These are phyloP conservation scores for Suhomyces atakaporum DNA, from an alignment of 1,139 yeast species.

Conservation along the genomic window DNA sequence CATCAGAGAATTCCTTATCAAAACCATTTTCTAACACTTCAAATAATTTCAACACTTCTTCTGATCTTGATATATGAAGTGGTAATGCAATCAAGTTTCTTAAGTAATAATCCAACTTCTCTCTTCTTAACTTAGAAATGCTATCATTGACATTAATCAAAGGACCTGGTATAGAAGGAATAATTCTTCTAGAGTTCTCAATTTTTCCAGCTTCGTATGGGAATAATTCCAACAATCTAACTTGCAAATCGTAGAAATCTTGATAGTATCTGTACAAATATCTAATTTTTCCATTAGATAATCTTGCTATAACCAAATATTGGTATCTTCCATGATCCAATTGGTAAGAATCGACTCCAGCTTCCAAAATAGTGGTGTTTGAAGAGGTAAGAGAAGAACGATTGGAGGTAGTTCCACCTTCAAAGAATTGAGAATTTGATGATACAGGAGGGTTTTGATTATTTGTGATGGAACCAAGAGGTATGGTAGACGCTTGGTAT, in stretches of 20 bases:
- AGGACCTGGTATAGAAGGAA: slow-evolving; percentile 97
- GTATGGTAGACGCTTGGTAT: slow-evolving; percentile 89
- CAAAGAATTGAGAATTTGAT: slow-evolving; percentile 45
- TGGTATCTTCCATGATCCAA: slow-evolving; percentile 88
- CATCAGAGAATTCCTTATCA: slow-evolving; percentile 48
- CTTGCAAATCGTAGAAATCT: slow-evolving; percentile 94
- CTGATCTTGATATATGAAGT: slow-evolving; percentile 67
- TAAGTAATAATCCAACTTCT: slow-evolving; percentile 82
- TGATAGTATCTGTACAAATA: slow-evolving; percentile 88
- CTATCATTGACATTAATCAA: slow-evolving; percentile 88
- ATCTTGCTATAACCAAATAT: slow-evolving; percentile 72
- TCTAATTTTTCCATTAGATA: slow-evolving; percentile 69
- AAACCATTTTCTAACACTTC: slow-evolving; percentile 63
- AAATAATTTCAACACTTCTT: slow-evolving; percentile 71
- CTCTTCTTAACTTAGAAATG: slow-evolving; percentile 81
- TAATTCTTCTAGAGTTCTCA: slow-evolving; percentile 67
- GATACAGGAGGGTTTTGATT: slow-evolving; percentile 30
- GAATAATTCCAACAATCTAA: slow-evolving; percentile 75
- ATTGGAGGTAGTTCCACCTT: slow-evolving; percentile 27
- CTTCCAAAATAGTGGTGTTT: slow-evolving; percentile 49
- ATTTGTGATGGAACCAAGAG: slow-evolving; percentile 57
- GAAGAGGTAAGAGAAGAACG: slow-evolving; percentile 39
- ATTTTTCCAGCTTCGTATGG: slow-evolving; percentile 93
- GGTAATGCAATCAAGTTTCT: slow-evolving; percentile 76
- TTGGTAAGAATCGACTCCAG: slow-evolving; percentile 78